These are phyloP conservation scores for Irineochytrium annulatum DNA, from an alignment of 192 early-diverging fungal genomes.

Conservation along the genomic window DNA sequence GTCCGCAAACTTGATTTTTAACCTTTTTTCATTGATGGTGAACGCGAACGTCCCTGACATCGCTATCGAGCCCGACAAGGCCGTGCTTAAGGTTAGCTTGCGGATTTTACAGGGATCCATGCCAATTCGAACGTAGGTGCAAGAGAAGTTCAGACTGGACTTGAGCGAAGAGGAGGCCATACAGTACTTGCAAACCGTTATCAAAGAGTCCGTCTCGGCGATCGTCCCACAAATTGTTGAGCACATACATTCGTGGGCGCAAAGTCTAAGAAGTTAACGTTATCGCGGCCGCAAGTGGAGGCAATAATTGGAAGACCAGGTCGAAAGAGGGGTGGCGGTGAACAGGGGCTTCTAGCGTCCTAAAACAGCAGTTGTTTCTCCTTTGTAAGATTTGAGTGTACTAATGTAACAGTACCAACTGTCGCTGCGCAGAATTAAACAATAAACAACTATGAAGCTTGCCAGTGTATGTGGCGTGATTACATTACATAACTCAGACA, in stretches of 20 bases:
- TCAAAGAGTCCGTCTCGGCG: slow-evolving; percentile 90
- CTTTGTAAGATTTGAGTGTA: too few relatives aligned
- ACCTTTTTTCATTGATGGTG: slow-evolving; percentile 97
- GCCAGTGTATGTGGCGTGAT: too few relatives aligned
- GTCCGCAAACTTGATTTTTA: slow-evolving; percentile 93
- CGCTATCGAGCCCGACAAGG: slow-evolving; percentile 96
- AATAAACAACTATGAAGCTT: too few relatives aligned
- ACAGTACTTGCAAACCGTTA: slow-evolving; percentile 85
- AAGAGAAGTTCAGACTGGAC: slow-evolving; percentile 93
- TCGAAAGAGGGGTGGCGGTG: too few relatives aligned
- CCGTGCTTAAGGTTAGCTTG: slow-evolving; percentile 75
- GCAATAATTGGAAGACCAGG: too few relatives aligned
- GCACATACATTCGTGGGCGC: slow-evolving; percentile 93
- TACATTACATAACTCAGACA: too few relatives aligned
- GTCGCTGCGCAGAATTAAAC: too few relatives aligned
- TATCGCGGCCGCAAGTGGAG: too few relatives aligned
- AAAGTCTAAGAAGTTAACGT: slow-evolving; percentile 48
- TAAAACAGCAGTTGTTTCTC: too few relatives aligned
- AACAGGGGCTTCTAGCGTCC: too few relatives aligned
- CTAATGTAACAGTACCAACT: too few relatives aligned
- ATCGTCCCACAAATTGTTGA: slow-evolving; percentile 98
- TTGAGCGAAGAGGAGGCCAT: slow-evolving; percentile 88
- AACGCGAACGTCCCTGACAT: slow-evolving; percentile 95
- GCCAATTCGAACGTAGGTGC: slow-evolving; percentile 58
- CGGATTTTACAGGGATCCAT: neutral